Base-by-base conservation (phyloP, 495 filamentous ascomycete genomes). In the Clavariopsis aquatica region DNA sequence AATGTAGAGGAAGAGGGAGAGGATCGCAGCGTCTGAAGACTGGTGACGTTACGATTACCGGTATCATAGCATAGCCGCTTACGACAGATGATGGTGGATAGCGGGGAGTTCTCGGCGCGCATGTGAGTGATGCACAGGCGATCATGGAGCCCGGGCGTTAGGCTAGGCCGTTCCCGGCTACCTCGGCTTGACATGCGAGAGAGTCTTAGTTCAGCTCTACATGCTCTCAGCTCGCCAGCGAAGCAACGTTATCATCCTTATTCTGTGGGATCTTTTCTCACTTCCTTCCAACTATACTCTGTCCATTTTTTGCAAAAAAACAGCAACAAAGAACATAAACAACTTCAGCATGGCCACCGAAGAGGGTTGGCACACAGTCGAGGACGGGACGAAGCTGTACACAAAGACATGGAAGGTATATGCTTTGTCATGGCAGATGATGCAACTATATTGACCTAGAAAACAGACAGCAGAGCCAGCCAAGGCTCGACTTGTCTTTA, bases 401-500 rank as follows among this genome's bases (percentile, higher is more conserved):
- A 90, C 89, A 52, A 96, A 95, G 74, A 89, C 88, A 38, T 96
- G 91, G 91, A 86, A 84, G 78, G 91, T 94, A 72, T 66, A 43
- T 81, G 80, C 56, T 9, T 2, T 38, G 41, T 12, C 5, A 43
- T n/a, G 22, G 20, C n/a, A 7, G 19, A 34, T 6, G 10, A 26
- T 3, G 22, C 8, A 26, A n/a, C 27, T 10, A 27, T 60, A 15
- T 23, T 62, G 22, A 57, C 29, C 20, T 27, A 24, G 9, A 22
- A 36, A 9, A 59, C 24, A 70, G 68, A 60, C 68, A 15, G 68
- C 62, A 63, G 63, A 59, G 2, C 82, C 86, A 2, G 75, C 80
- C 12, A 81, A 82, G 60, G 91, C 93, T 15, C 86, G 87, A 27
- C 66, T 94, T 20, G 80, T 92, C 62, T 86, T 93, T 72, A 74